Evolutionary conservation across 306 rosid species (phyloP).

Genomic region (Oemleria cerasiformis): DNA sequence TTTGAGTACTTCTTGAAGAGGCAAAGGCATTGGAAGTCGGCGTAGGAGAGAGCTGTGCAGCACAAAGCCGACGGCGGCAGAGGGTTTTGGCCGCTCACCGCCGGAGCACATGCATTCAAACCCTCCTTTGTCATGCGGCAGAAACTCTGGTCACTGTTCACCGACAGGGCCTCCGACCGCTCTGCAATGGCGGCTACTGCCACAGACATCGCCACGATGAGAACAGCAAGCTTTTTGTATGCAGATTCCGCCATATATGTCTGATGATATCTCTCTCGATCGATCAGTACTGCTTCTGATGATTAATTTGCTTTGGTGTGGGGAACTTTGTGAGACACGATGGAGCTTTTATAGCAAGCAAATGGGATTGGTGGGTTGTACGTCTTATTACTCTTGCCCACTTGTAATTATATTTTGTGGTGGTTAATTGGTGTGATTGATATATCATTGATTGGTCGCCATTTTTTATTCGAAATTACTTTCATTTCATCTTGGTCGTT

Average conservation of each 20-base stretch:
- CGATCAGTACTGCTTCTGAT: too few relatives aligned
- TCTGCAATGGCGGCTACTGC: conserved; percentile 8
- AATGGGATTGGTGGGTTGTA: not conserved
- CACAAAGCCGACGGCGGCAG: conserved; percentile 32
- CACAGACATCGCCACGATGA: conserved; percentile 1
- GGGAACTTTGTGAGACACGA: not conserved
- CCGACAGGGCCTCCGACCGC: not conserved
- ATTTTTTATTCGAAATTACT: not conserved
- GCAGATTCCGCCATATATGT: conserved; percentile 18
- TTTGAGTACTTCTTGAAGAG: conserved; percentile 29
- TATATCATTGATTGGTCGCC: not conserved
- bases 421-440: not conserved
- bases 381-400: not conserved
- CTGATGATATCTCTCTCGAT: not conserved
- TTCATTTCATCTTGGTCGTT: too few relatives aligned
- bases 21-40: conserved; percentile 55
- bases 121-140: conserved; percentile 34
- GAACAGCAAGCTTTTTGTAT: conserved; percentile 14
- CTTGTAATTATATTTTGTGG: not conserved
- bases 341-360: not conserved
- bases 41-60: conserved; percentile 40
- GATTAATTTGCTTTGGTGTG: not conserved
- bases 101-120: conserved; percentile 31
- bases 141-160: not conserved
- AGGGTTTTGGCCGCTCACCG: conserved; percentile 33